Conservation (phyloP, 495 filamentous ascomycete species). For the Aspergillus affinis region DNA sequence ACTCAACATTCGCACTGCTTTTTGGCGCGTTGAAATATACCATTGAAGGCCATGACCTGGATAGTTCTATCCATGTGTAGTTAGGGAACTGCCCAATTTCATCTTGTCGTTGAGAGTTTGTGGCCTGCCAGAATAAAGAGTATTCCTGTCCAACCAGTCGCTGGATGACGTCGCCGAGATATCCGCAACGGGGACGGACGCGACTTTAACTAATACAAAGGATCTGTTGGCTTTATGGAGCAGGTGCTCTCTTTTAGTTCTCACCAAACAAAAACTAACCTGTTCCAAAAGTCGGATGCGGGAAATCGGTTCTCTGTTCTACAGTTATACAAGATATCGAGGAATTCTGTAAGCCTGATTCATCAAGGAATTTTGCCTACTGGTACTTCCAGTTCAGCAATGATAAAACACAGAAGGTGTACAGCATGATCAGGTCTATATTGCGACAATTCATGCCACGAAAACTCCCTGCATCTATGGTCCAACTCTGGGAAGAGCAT, state of each 20-base stretch:
- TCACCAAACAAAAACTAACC: background rate
- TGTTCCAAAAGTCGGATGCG: conserved; percentile 8
- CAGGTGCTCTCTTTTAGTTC: background rate
- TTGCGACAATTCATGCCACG: conserved; percentile 14
- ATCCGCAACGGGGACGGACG: too few relatives aligned
- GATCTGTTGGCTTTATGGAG: conserved; percentile 2
- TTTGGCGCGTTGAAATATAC: background rate
- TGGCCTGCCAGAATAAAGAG: too few relatives aligned
- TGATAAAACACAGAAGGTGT: conserved; percentile 10
- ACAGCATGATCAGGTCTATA: conserved; percentile 13
- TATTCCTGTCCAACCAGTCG: too few relatives aligned
- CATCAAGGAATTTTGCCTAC: conserved; percentile 9
- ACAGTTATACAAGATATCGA: conserved; percentile 19
- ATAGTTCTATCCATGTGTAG: background rate
- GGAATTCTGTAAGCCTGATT: conserved; percentile 1
- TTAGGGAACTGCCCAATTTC: background rate
- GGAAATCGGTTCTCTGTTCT: conserved; percentile 18
- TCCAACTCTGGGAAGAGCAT: conserved; percentile 13
- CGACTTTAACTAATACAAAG: too few relatives aligned
- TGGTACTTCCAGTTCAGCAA: conserved; percentile 23
- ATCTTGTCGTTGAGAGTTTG: too few relatives aligned
- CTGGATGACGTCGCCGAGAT: too few relatives aligned
- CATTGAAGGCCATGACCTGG: background rate
- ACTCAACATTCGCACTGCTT: too few relatives aligned
- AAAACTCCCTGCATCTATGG: conserved; percentile 4